Evolutionary conservation across 2,329 filamentous ascomycete species (phyloP).

Genomic region (Xylariaceae sp.): DNA sequence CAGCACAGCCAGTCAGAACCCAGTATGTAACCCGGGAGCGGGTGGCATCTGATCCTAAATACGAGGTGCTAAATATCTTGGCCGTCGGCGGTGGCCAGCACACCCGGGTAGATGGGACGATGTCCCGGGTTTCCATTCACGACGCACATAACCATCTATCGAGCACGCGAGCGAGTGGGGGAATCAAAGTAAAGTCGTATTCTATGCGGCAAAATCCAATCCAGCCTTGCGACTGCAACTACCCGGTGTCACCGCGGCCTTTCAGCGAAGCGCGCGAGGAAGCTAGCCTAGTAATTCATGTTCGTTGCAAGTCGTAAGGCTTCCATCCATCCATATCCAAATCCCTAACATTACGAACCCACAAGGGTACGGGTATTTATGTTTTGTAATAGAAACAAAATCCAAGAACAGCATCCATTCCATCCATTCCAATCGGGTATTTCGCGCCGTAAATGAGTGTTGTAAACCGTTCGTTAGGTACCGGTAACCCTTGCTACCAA

Average conservation of each 20-base stretch:
- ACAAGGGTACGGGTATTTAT: no score
- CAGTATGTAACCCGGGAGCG: neutral
- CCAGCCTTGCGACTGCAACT: slow-evolving; percentile 8
- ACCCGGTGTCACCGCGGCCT: slow-evolving; percentile 10
- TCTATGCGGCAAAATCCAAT: neutral
- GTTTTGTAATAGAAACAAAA: no score
- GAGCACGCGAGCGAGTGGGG: no score
- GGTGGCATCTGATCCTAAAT: slow-evolving; percentile 6
- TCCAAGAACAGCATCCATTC: no score
- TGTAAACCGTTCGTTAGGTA: neutral
- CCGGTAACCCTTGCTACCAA: neutral
- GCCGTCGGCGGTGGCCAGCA: neutral
- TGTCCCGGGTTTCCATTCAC: neutral
- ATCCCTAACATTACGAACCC: no score
- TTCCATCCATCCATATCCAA: no score
- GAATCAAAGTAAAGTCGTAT: neutral
- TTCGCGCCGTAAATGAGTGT: neutral
- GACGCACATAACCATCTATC: neutral
- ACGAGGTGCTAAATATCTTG: slow-evolving; percentile 15
- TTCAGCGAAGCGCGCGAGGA: slow-evolving; percentile 14
- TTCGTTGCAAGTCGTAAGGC: no score
- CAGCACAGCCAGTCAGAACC: no score
- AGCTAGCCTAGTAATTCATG: no score
- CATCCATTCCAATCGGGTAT: neutral
- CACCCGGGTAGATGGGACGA: slow-evolving; percentile 7